Base-by-base conservation (phyloP, 2,329 filamentous ascomycete species). In the Ceratocystis eucalypticola region DNA sequence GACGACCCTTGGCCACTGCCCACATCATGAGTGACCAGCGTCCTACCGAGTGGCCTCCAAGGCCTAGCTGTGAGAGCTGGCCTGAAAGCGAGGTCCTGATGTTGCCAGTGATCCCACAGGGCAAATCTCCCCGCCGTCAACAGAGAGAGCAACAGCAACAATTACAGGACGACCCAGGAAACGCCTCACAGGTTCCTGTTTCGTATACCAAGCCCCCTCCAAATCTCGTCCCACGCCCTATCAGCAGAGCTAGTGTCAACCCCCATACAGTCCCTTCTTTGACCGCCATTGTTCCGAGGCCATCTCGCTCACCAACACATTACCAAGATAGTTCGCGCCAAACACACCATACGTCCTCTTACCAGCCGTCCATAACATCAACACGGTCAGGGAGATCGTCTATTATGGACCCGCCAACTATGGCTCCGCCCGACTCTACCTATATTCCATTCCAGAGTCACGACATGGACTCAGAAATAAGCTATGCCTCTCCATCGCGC, bases 351-450 rank as follows among this genome's bases (percentile, higher is more conserved):
- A 15, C 37, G 3, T 57, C 48, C 6, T 75, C 78, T n/a, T 84
- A 84, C 70, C 80, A 83, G 69, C 77, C 81, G 1, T 84, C 81
- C 44, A 74, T 82, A 67, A 75, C 77, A 64, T 83, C 82, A 10
- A 75, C 73, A 15, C 75, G 75, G 67, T 78, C 79, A 30, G 73
- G 76, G 67, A 73, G 74, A 17, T 78, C 77, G 28, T 84, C 82
- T 7, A 78, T 84, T 67, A 75, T 80, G 65, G 86, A 87, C 64
- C 81, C 83, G 3, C 81, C 82, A 1, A 77, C 79, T 68, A 85
- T 88, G 73, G 80, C 80, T 4, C 83, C 85, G 2, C 81, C 84
- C 45, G 87, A 89, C 70, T 80, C 82, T 1, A 81, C 84, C 4
- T 90, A 88, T 71, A 73, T 80, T 8, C 79, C 81, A 17, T 88